Evolutionary conservation across 257 asterid genomes (phyloP), one percentile per base, ranked within the genome.

Genomic region (Forsythia suspensa): DNA sequence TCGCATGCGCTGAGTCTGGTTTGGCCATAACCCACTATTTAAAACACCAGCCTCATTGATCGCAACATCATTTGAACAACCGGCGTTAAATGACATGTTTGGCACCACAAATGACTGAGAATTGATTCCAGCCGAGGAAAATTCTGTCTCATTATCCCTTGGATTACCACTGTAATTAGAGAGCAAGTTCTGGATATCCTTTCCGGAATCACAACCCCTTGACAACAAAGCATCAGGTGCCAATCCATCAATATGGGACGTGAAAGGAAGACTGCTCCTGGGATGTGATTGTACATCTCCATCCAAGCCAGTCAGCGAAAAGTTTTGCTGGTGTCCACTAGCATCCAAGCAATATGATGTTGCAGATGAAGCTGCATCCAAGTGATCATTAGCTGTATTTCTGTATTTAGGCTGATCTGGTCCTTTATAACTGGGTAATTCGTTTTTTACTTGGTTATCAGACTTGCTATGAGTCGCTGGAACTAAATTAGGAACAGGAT

Each of bases 201-300:
- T 95, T 61, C 94, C 97, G 11, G 99, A 86, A 82, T 95, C 99
- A 77, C 86, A 95, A 77, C 91, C 98, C 83, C 97, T 88, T 16
- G 99, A 92, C 71, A 95, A 48, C 89, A 95, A 88, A 67, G 96
- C 97, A 89, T 95, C 99, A 8, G 99, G 97, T 6, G 96, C 87
- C 81, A 95, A 84, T 39, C 89, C 93, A 82, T 95, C 95, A 4
- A 91, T 77, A 76, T 85, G 75, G 65, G 90, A 80, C 1, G 82
- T 78, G 44, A 89, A 90, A 75, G 97, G 92, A 66, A 93, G 82
- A 51, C 81, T 79, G 52, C 82, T 85, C 85, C 90, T 86, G n/a
- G 92, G 80, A 72, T 91, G 92, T 24, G 97, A 92, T 74, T 95
- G 98, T 70, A 86, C 90, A 82, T 95, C 98, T 7, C 86, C 86